These are phyloP conservation scores for Aspergillus ellipticus DNA, from an alignment of 495 filamentous ascomycete genomes.

Conservation along the genomic window DNA sequence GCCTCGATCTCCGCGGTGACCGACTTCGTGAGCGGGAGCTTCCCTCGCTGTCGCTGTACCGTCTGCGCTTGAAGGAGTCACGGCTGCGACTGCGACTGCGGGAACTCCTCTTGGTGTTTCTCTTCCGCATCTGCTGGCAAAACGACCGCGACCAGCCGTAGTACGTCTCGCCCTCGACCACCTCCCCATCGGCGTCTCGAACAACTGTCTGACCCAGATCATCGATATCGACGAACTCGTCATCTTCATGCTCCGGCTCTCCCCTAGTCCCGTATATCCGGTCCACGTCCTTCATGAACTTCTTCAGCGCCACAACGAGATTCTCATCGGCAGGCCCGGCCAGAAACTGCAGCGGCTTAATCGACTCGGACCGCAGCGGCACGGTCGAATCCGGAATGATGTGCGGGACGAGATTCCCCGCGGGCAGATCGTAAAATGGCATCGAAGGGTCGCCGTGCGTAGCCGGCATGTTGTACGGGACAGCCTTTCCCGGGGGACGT, in stretches of 20 bases:
- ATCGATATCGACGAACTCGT: slow-evolving; percentile 56
- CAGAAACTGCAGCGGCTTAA: slow-evolving; percentile 70
- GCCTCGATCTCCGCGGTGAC: slow-evolving; percentile 13
- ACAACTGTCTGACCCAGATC: slow-evolving; percentile 67
- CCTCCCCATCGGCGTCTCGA: slow-evolving; percentile 58
- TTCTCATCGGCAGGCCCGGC: slow-evolving; percentile 67
- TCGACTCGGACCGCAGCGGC: slow-evolving; percentile 65
- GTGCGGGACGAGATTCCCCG: slow-evolving; percentile 74
- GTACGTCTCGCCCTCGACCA: slow-evolving; percentile 65
- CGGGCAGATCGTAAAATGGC: slow-evolving; percentile 82
- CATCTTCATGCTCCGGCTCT: slow-evolving; percentile 36
- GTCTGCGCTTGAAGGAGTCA: slow-evolving; percentile 29
- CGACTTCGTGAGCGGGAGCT: slow-evolving; percentile 24
- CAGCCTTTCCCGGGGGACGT: slow-evolving; percentile 42
- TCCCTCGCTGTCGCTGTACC: slow-evolving; percentile 50
- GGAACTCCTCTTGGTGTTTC: slow-evolving; percentile 32
- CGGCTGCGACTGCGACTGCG: slow-evolving; percentile 27
- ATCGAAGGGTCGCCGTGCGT: slow-evolving; percentile 72
- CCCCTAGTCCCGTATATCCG: slow-evolving; percentile 48
- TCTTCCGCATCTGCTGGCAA: slow-evolving; percentile 75
- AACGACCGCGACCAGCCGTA: slow-evolving; percentile 84
- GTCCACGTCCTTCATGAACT: slow-evolving; percentile 64
- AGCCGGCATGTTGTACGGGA: slow-evolving; percentile 67
- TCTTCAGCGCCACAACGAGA: slow-evolving; percentile 63
- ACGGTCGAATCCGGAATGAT: slow-evolving; percentile 71